A percentile compares a stretch with the other conserved stretches of the same genome.
phyloP scores from a whole-genome alignment of 2,329 filamentous ascomycete species.

The Pseudogymnoascus sp. region DNA sequence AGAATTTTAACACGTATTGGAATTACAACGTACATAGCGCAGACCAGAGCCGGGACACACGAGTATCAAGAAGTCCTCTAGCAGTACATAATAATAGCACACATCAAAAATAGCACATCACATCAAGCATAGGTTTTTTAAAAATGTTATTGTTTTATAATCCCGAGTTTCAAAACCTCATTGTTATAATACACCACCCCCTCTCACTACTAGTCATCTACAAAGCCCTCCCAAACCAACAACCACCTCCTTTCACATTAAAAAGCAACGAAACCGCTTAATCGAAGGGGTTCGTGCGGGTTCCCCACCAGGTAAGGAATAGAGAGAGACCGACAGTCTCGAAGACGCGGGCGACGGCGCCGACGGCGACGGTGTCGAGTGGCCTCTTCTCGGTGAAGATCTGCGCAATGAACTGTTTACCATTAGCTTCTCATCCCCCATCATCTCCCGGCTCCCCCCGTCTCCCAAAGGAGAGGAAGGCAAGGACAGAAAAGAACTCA shows the following conservation, averaged over 20 bases:
- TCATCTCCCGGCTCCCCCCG: not conserved
- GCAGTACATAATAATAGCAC: not conserved
- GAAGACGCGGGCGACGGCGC: constrained; percentile 72
- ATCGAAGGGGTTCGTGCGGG: constrained; percentile 80
- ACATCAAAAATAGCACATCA: not conserved
- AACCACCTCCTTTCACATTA: not conserved
- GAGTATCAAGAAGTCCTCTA: not conserved
- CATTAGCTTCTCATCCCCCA: constrained; percentile 9
- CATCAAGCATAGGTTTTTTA: not conserved
- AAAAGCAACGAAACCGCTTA: constrained; percentile 15
- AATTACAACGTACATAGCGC: not conserved
- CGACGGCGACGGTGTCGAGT: constrained; percentile 80
- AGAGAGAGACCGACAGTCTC: constrained; percentile 89
- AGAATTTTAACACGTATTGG: constrained; percentile 2
- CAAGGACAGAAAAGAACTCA: constrained; percentile 40
- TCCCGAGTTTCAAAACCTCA: not conserved
- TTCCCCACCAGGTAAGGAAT: constrained; percentile 97
- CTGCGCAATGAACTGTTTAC: constrained; percentile 68
- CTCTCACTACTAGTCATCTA: not conserved
- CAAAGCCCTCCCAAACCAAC: not conserved
- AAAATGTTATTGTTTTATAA: not conserved
- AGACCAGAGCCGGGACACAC: not conserved
- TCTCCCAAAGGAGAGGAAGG: not conserved
- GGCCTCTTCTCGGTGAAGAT: constrained; percentile 87
- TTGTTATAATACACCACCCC: constrained; percentile 1